A percentile compares a stretch with the other conserved stretches of the same genome.
These are phyloP conservation scores for Rhinocladiella mackenziei DNA, from an alignment of 2,329 filamentous ascomycete genomes.

Conservation along the genomic window DNA sequence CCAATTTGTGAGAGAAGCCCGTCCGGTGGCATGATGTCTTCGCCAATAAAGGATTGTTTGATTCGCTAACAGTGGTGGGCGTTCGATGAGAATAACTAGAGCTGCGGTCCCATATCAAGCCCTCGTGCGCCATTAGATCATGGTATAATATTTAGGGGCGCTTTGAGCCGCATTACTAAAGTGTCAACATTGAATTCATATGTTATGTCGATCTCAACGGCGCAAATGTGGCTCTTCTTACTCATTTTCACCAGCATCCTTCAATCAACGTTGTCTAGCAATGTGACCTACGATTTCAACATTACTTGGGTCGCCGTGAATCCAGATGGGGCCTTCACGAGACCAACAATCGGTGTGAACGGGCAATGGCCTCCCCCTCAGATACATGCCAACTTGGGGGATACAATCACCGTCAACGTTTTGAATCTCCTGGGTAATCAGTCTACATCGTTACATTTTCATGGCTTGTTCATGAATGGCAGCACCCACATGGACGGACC, in stretches of 20 bases:
- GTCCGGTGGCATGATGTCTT: no score
- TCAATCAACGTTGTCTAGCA: not conserved
- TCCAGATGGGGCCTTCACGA: conserved; percentile 48
- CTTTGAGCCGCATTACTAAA: no score
- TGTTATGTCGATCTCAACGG: no score
- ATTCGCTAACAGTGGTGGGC: no score
- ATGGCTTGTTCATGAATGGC: conserved; percentile 72
- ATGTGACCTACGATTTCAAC: conserved; percentile 45
- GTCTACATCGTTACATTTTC: conserved; percentile 67
- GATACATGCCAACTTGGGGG: conserved; percentile 68
- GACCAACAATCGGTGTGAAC: conserved; percentile 65
- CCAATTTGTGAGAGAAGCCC: no score
- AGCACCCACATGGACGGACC: conserved; percentile 72
- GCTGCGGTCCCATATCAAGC: no score
- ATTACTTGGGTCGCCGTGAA: conserved; percentile 53
- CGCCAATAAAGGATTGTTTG: no score
- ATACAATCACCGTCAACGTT: conserved; percentile 65
- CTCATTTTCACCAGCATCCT: not conserved
- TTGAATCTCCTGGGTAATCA: conserved; percentile 63
- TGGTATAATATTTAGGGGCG: no score
- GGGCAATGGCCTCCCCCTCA: conserved; percentile 69
- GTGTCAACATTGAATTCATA: no score
- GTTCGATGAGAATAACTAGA: no score
- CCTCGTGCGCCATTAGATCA: no score
- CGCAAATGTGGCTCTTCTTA: no score